A percentile compares a stretch with the other conserved stretches of the same genome.
phyloP scores from a whole-genome alignment of 2,329 filamentous ascomycete genomes.

The Mycosphaerelloides madeirae region DNA sequence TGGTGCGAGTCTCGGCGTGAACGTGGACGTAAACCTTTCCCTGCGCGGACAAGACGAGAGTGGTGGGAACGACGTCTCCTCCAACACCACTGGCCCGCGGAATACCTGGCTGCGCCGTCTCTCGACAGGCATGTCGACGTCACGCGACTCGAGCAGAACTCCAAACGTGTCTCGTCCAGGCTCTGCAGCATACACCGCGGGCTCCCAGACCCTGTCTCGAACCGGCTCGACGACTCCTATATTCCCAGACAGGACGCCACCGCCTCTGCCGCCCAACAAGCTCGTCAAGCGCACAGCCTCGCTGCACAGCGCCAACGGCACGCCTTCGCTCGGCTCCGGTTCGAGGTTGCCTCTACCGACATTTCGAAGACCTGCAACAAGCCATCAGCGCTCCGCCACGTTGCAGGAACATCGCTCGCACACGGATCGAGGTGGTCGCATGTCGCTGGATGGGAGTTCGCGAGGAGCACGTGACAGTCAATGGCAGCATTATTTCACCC shows the following conservation, averaged over 20 bases:
- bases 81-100: slow-evolving; percentile 10
- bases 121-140: slow-evolving; percentile 42
- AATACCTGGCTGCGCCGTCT: slow-evolving; percentile 63
- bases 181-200: slow-evolving; percentile 58
- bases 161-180: slow-evolving; percentile 46
- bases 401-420: slow-evolving; percentile 44
- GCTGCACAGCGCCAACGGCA: slow-evolving; percentile 44
- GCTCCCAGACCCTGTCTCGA: slow-evolving; percentile 44
- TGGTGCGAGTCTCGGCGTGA: slow-evolving; percentile 10
- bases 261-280: slow-evolving; percentile 61
- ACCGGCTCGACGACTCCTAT: slow-evolving; percentile 60
- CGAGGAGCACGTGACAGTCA: slow-evolving; percentile 21
- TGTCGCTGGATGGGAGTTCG: slow-evolving; percentile 12
- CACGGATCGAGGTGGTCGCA: slow-evolving; percentile 10
- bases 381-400: slow-evolving; percentile 70
- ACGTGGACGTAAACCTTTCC: slow-evolving; percentile 17
- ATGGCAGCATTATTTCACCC: slow-evolving; percentile 34
- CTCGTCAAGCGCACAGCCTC: slow-evolving; percentile 69
- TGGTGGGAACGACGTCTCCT: slow-evolving; percentile 1
- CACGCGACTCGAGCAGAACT: slow-evolving; percentile 29
- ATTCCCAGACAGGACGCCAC: slow-evolving; percentile 39
- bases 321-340: slow-evolving; percentile 45
- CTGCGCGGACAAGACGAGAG: slow-evolving; percentile 9
- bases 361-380: slow-evolving; percentile 69
- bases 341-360: slow-evolving; percentile 61